Evolutionary conservation across 495 filamentous ascomycete genomes (phyloP).

Genomic region (Podospora bellae-mahoneyi): DNA sequence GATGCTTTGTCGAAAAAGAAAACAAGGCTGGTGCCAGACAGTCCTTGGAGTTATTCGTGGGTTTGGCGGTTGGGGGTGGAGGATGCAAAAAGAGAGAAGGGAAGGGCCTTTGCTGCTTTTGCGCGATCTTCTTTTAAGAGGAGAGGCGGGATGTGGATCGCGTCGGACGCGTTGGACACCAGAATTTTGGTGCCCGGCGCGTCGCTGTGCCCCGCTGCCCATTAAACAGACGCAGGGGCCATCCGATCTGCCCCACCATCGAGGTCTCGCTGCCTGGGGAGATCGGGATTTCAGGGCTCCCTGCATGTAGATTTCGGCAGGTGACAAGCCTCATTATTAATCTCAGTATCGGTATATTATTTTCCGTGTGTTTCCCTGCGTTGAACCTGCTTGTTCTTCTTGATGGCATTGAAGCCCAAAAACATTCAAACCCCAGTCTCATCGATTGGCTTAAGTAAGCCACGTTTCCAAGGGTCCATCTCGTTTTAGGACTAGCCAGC

Average conservation of each 20-base stretch:
- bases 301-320: background rate
- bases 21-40: background rate
- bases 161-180: slow-evolving; percentile 18
- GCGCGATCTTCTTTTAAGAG: slow-evolving; percentile 19
- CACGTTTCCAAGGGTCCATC: background rate
- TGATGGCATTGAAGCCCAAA: background rate
- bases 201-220: slow-evolving; percentile 18
- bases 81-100: slow-evolving; percentile 21
- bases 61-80: slow-evolving; percentile 11
- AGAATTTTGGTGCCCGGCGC: slow-evolving; percentile 19
- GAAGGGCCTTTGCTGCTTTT: slow-evolving; percentile 3
- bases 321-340: background rate
- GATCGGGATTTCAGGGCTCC: background rate
- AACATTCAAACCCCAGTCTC: background rate
- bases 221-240: slow-evolving; percentile 23
- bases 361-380: background rate
- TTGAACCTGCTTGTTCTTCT: background rate
- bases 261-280: background rate
- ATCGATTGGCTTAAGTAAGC: slow-evolving; percentile 6
- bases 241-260: slow-evolving; percentile 1
- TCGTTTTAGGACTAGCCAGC: background rate
- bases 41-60: background rate
- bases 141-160: slow-evolving; percentile 18
- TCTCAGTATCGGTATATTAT: background rate
- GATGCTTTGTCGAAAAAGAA: background rate